phyloP scores from a whole-genome alignment of 176 grass and related monocot species.

The Panicum miliaceum region DNA sequence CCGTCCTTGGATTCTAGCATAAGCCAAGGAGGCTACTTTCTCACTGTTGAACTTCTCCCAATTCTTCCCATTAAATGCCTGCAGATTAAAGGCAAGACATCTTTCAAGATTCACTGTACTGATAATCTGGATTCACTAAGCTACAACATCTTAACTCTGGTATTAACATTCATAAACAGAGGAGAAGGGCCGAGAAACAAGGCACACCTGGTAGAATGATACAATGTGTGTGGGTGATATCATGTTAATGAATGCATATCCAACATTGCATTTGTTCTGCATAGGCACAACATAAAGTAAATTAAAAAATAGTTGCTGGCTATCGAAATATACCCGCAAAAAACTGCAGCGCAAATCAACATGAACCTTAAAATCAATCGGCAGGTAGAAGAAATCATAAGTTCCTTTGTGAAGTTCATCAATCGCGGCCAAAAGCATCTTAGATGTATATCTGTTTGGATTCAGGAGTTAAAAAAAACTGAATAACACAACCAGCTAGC shows the following conservation, averaged over 20 bases:
- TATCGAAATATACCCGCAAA: neutral
- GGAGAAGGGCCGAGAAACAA: neutral
- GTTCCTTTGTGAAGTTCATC: conserved; percentile 87
- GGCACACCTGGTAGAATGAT: conserved; percentile 81
- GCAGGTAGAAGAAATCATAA: conserved; percentile 97
- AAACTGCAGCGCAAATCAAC: conserved; percentile 1
- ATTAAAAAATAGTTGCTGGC: neutral
- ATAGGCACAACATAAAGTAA: conserved; percentile 30
- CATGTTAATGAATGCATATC: conserved; percentile 99
- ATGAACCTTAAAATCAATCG: conserved; percentile 92
- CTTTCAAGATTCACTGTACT: conserved; percentile 21
- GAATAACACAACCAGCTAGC: conserved; percentile 39
- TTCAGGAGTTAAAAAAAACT: no score
- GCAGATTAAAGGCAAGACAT: conserved; percentile 32
- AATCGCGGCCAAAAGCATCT: conserved; percentile 94
- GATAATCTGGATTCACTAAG: conserved; percentile 23
- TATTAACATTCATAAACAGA: conserved; percentile 10
- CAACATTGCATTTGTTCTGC: conserved; percentile 99
- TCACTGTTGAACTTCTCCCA: conserved; percentile 99
- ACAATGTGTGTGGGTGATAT: conserved; percentile 80
- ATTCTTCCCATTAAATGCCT: conserved; percentile 95
- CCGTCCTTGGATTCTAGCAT: conserved; percentile 88
- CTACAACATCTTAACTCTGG: neutral
- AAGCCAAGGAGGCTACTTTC: conserved; percentile 92
- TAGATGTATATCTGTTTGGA: conserved; percentile 98